Percentiles rank a stretch among this genome's conserved stretches.
phyloP scores from a whole-genome alignment of 805 yeast species.

The Candida silvicultrix region DNA sequence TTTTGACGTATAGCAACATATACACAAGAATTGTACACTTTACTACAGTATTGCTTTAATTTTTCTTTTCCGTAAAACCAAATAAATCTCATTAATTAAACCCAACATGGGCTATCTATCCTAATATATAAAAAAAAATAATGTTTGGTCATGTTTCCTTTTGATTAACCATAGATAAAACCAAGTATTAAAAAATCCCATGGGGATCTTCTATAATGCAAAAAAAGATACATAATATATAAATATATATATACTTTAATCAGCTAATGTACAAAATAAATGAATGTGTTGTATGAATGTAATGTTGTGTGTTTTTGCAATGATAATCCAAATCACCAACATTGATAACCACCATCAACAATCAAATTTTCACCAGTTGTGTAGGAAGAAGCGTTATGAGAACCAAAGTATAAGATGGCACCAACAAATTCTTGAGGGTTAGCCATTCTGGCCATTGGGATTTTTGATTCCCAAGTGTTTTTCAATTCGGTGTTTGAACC shows the following conservation, averaged over 20 bases:
- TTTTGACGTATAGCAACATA: not conserved
- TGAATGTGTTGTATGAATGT: not conserved
- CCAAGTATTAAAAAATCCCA: not conserved
- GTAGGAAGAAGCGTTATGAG: conserved; percentile 64
- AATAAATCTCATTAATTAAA: no score
- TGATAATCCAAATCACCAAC: conserved; percentile 43
- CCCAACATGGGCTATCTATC: no score
- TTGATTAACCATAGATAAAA: not conserved
- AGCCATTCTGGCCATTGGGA: conserved; percentile 80
- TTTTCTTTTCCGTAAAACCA: no score
- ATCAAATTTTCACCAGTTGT: conserved; percentile 81
- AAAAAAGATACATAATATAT: no score
- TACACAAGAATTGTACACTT: no score
- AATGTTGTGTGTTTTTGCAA: no score
- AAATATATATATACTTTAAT: no score
- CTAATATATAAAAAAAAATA: no score
- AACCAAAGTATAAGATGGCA: conserved; percentile 64
- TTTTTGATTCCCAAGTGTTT: conserved; percentile 63
- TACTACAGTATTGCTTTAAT: no score
- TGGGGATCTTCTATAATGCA: no score
- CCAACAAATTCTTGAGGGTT: conserved; percentile 82
- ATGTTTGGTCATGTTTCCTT: no score
- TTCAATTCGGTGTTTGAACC: conserved; percentile 54
- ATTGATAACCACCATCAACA: conserved; percentile 84
- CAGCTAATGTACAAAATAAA: not conserved